Evolutionary conservation across 1,284 basidiomycete genomes (phyloP).

Genomic region (Ustilago loliicola): DNA sequence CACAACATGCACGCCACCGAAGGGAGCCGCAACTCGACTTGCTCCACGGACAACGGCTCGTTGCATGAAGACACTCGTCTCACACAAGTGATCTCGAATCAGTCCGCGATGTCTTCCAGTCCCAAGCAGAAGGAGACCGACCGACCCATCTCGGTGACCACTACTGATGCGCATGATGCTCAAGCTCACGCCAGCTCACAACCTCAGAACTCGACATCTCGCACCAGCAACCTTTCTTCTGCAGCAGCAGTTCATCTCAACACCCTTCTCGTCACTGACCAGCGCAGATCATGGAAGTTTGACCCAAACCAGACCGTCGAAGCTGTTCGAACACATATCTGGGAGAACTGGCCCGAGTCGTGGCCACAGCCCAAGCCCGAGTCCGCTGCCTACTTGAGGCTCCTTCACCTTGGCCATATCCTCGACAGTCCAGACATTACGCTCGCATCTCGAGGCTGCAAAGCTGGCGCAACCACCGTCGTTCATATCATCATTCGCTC

Average conservation of each 20-base stretch:
- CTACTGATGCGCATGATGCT: conserved; percentile 9
- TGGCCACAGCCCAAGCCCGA: conserved; percentile 48
- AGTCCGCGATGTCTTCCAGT: conserved; percentile 15
- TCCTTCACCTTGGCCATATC: conserved; percentile 49
- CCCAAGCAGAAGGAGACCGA: conserved; percentile 23
- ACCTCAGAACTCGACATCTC: conserved; percentile 5
- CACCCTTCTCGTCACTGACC: conserved; percentile 38
- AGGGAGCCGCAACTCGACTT: conserved; percentile 32
- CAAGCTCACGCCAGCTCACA: not conserved
- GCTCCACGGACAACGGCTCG: conserved; percentile 41
- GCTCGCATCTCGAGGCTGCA: conserved; percentile 40
- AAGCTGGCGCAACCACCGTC: conserved; percentile 36
- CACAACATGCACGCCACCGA: conserved; percentile 32
- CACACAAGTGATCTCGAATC: conserved; percentile 26
- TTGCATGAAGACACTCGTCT: conserved; percentile 25
- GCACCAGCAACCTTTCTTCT: conserved; percentile 8
- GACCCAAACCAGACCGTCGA: conserved; percentile 28
- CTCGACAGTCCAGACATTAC: conserved; percentile 32
- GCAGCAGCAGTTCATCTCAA: conserved; percentile 30
- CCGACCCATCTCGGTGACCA: conserved; percentile 11
- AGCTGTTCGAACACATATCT: conserved; percentile 26
- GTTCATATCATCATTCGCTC: conserved; percentile 41
- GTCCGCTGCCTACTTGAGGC: conserved; percentile 31
- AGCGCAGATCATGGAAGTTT: conserved; percentile 43
- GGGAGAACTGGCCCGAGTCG: conserved; percentile 34